Percentiles rank a stretch among this genome's conserved stretches.
Conservation (phyloP, 768 basidiomycete genomes). For the Lactifluus hygrophoroides region DNA sequence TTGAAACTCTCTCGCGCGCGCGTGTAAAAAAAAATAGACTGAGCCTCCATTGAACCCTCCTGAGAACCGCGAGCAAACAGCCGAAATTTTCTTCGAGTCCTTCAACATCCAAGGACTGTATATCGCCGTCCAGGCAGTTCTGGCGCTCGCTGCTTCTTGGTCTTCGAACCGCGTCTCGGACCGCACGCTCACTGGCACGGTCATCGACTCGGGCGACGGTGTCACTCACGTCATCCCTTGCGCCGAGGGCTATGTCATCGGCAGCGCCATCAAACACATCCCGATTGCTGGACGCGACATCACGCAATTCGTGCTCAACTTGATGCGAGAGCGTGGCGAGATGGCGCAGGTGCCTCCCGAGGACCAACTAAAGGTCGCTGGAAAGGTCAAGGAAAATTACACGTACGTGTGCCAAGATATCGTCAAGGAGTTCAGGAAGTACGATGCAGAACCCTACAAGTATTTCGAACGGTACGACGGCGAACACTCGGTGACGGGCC, state of each 20-base stretch:
- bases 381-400: slow-evolving; percentile 96
- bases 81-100: slow-evolving; percentile 99
- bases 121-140: slow-evolving; percentile 97
- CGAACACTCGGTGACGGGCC: slow-evolving; percentile 85
- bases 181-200: slow-evolving; percentile 91
- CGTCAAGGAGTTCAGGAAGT: slow-evolving; percentile 97
- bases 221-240: slow-evolving; percentile 96
- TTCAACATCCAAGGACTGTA: slow-evolving; percentile 99
- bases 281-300: slow-evolving; percentile 98
- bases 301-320: slow-evolving; percentile 89
- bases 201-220: slow-evolving; percentile 98
- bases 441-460: slow-evolving; percentile 92
- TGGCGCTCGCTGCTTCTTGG: slow-evolving; percentile 98
- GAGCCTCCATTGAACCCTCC: slow-evolving; percentile 97
- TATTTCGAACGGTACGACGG: slow-evolving; percentile 91
- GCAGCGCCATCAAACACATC: slow-evolving; percentile 97
- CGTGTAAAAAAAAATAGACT: too few species aligned
- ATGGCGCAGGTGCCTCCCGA: slow-evolving; percentile 86
- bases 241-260: slow-evolving; percentile 98
- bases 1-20: neutral
- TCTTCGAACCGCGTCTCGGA: slow-evolving; percentile 82
- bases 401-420: slow-evolving; percentile 99
- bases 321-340: slow-evolving; percentile 94
- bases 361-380: slow-evolving; percentile 85
- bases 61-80: slow-evolving; percentile 98